phyloP scores from a whole-genome alignment of 1,139 yeast genomes.

The Pichia cactophila region DNA sequence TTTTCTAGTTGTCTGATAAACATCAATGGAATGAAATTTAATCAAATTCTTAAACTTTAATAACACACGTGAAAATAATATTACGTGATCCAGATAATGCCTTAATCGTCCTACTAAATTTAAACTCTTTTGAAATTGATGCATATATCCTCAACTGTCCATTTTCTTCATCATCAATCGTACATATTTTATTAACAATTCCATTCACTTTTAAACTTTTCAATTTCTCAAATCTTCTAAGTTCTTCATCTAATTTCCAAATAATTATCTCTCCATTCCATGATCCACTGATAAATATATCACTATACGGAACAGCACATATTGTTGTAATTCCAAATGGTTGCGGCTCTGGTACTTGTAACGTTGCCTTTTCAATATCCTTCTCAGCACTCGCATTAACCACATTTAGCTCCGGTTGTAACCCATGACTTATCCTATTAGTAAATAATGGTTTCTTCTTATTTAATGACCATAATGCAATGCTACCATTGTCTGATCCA shows the following conservation, averaged over 20 bases:
- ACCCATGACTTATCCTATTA: constrained; percentile 70
- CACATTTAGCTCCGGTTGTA: constrained; percentile 44
- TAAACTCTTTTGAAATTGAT: constrained; percentile 74
- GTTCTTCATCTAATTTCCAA: constrained; percentile 67
- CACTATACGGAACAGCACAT: constrained; percentile 82
- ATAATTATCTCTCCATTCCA: constrained; percentile 69
- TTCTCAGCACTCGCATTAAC: constrained; percentile 64
- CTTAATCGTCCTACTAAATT: constrained; percentile 74
- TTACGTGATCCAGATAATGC: constrained; percentile 39
- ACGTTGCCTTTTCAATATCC: constrained; percentile 32
- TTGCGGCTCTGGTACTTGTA: constrained; percentile 57
- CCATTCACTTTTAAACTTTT: constrained; percentile 62
- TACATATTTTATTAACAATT: constrained; percentile 60
- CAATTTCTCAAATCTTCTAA: constrained; percentile 50
- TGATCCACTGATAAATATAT: constrained; percentile 81
- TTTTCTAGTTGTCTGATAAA: not conserved
- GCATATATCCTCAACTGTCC: constrained; percentile 50
- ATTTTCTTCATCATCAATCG: constrained; percentile 42
- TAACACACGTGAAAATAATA: constrained; percentile 41
- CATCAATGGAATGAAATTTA: constrained; percentile 1
- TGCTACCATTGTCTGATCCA: constrained; percentile 89
- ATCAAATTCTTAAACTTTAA: constrained; percentile 15
- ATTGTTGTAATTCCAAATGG: constrained; percentile 86
- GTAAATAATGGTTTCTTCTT: constrained; percentile 81
- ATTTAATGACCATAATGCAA: constrained; percentile 80